phyloP scores from a whole-genome alignment of 1,139 yeast species.

The Geotrichum klebahnii region DNA sequence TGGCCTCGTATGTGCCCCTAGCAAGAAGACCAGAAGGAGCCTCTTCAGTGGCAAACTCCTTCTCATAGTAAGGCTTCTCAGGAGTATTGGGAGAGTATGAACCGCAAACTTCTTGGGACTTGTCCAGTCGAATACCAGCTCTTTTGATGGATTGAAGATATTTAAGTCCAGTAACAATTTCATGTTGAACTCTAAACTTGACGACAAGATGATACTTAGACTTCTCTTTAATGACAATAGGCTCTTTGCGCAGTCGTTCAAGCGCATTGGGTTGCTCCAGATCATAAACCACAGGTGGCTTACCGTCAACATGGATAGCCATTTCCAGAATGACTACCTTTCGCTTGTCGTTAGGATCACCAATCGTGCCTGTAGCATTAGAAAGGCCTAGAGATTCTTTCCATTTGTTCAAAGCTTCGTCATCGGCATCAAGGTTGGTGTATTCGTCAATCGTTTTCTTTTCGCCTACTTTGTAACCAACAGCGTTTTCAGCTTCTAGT shows the following conservation, averaged over 20 bases:
- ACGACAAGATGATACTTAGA: slow-evolving; percentile 68
- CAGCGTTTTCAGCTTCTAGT: slow-evolving; percentile 22
- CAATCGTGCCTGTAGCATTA: slow-evolving; percentile 56
- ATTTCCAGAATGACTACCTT: slow-evolving; percentile 76
- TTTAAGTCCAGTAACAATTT: slow-evolving; percentile 83
- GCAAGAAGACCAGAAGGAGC: slow-evolving; percentile 90
- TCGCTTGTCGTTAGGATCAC: slow-evolving; percentile 64
- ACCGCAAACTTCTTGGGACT: slow-evolving; percentile 82
- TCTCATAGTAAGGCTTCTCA: slow-evolving; percentile 77
- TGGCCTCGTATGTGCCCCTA: slow-evolving; percentile 78
- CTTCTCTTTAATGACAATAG: slow-evolving; percentile 73
- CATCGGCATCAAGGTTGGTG: slow-evolving; percentile 76
- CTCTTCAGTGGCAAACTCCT: slow-evolving; percentile 69
- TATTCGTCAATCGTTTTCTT: slow-evolving; percentile 86
- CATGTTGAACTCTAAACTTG: slow-evolving; percentile 83
- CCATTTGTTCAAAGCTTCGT: slow-evolving; percentile 89
- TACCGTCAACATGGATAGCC: slow-evolving; percentile 64
- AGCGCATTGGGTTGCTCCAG: slow-evolving; percentile 48
- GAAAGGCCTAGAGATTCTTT: slow-evolving; percentile 76
- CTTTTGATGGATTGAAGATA: slow-evolving; percentile 82
- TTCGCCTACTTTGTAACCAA: slow-evolving; percentile 64
- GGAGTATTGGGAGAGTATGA: slow-evolving; percentile 87
- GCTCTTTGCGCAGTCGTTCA: slow-evolving; percentile 48
- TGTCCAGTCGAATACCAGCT: slow-evolving; percentile 82
- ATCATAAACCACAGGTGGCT: slow-evolving; percentile 47